Evolutionary conservation across 2,329 filamentous ascomycete genomes (phyloP).

Genomic region (Penicillium sp.): DNA sequence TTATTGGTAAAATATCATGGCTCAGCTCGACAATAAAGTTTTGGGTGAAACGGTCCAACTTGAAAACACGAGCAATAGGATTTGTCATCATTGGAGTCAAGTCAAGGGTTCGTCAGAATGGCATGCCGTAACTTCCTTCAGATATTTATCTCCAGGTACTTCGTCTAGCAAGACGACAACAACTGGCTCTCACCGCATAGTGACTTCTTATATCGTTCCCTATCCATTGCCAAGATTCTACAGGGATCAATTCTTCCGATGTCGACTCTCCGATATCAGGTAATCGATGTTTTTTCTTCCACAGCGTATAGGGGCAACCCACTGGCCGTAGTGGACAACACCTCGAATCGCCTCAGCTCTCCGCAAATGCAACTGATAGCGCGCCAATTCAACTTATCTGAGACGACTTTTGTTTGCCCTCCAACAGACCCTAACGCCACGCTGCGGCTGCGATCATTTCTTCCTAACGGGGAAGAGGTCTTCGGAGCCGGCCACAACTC

Average conservation of each 20-base stretch:
- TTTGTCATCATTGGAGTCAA: no score
- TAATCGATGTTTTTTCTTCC: constrained; percentile 24
- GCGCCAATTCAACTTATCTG: constrained; percentile 24
- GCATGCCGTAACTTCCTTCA: no score
- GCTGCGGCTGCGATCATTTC: constrained; percentile 21
- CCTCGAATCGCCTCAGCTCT: constrained; percentile 12
- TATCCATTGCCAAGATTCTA: no score
- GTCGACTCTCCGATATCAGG: constrained; percentile 13
- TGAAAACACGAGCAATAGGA: no score
- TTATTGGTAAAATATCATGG: no score
- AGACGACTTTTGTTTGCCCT: constrained; percentile 20
- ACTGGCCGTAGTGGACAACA: constrained; percentile 23
- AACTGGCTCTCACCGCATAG: no score
- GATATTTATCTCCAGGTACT: no score
- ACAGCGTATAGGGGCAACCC: constrained; percentile 25
- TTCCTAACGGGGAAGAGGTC: constrained; percentile 26
- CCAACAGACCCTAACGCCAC: constrained; percentile 12
- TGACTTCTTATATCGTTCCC: no score
- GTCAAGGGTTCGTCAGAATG: no score
- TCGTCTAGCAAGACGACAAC: no score
- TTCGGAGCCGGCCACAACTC: constrained; percentile 26
- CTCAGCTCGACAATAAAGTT: no score
- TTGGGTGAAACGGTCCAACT: no score
- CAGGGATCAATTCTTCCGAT: not conserved
- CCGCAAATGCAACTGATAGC: constrained; percentile 24